Conservation (phyloP, 78 protist genomes). For the Dictyostelium discoideum region DNA sequence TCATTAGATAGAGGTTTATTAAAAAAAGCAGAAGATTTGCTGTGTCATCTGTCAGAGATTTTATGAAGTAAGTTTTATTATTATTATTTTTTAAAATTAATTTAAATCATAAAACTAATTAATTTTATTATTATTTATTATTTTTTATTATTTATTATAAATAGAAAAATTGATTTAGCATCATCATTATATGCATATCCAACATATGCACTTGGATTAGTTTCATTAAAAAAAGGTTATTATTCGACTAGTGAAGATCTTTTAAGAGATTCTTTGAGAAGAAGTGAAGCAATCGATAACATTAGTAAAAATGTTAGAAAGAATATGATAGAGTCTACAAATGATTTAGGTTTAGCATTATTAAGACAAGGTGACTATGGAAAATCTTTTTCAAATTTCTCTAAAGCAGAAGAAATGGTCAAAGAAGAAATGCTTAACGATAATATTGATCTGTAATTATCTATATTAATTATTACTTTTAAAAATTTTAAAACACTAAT, state of each 20-base stretch:
- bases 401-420: background rate
- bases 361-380: constrained; percentile 49
- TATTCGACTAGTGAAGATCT: background rate
- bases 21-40: constrained; percentile 22
- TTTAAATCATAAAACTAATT: no score
- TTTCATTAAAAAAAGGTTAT: constrained; percentile 39
- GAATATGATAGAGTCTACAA: constrained; percentile 4
- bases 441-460: background rate
- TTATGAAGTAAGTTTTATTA: constrained; percentile 6
- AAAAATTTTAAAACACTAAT: background rate
- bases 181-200: constrained; percentile 63
- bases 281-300: constrained; percentile 21
- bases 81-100: background rate
- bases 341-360: constrained; percentile 55
- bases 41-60: background rate
- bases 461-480: background rate
- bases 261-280: constrained; percentile 16
- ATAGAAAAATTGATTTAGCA: constrained; percentile 7
- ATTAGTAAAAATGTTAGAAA: background rate
- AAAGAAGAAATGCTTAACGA: background rate
- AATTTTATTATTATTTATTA: no score
- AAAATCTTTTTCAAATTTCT: background rate
- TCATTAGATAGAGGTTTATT: constrained; percentile 26
- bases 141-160: background rate
- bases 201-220: constrained; percentile 40